Conservation (phyloP, 2,329 filamentous ascomycete species). For the Cercospora berteroae region DNA sequence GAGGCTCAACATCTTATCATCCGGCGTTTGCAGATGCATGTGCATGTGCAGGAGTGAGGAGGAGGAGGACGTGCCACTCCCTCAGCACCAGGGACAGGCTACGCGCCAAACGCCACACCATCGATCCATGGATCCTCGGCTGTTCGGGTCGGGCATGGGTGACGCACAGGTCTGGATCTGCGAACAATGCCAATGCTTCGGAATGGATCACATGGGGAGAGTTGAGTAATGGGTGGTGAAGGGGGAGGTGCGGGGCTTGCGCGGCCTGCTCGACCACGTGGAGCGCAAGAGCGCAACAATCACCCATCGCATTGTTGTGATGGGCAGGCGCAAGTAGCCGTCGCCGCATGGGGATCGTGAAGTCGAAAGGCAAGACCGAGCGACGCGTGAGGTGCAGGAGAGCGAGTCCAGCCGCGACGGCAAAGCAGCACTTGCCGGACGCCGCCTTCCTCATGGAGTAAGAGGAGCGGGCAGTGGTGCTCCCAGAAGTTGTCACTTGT, state of each 20-base stretch:
- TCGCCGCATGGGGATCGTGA: neutral
- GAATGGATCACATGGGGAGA: neutral
- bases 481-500: neutral
- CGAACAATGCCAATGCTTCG: neutral
- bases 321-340: neutral
- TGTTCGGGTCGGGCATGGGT: neutral
- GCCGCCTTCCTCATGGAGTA: conserved; percentile 5
- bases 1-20: neutral
- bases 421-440: neutral
- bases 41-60: neutral
- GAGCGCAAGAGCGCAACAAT: neutral
- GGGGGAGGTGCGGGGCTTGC: neutral
- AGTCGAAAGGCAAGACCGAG: neutral
- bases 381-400: neutral
- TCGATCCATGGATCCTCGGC: conserved; percentile 2
- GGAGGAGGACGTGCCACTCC: neutral
- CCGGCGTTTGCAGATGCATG: neutral
- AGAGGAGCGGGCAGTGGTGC: neutral
- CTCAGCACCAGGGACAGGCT: neutral
- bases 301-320: neutral
- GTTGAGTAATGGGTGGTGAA: neutral
- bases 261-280: neutral
- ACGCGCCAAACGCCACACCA: neutral
- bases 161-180: neutral
- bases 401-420: neutral